These are phyloP conservation scores for Phytophthora niederhauseri DNA, from an alignment of 352 stramenopile genomes.

Conservation along the genomic window DNA sequence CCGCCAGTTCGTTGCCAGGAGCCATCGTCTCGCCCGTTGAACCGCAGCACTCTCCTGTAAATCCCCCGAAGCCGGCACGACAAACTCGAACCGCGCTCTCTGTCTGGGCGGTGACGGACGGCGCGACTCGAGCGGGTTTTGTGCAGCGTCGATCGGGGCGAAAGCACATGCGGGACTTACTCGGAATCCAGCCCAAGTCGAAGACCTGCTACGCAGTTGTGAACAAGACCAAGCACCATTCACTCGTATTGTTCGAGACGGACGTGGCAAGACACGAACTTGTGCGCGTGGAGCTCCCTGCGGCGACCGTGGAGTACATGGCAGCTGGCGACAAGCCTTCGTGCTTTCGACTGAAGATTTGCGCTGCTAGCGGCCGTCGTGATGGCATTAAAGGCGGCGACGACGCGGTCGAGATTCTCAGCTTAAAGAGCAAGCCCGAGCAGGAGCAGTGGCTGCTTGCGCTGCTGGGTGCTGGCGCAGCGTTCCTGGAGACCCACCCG, in stretches of 20 bases:
- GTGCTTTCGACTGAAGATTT: conserved; percentile 37
- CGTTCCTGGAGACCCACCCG: conserved; percentile 49
- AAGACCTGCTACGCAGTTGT: conserved; percentile 41
- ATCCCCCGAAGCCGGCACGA: conserved; percentile 4
- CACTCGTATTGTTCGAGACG: conserved; percentile 38
- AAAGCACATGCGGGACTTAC: conserved; percentile 21
- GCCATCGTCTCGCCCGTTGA: conserved; percentile 23
- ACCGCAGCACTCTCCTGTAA: conserved; percentile 4
- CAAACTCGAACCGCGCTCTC: conserved; percentile 18
- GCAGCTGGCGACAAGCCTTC: conserved; percentile 11
- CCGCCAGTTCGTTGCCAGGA: conserved; percentile 16
- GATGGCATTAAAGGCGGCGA: conserved; percentile 11
- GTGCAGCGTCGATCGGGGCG: conserved; percentile 21
- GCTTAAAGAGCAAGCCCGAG: conserved; percentile 36
- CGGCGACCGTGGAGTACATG: conserved; percentile 43
- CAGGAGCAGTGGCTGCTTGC: conserved; percentile 56
- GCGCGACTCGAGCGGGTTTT: conserved; percentile 40
- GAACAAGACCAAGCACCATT: conserved; percentile 36
- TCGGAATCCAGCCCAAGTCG: conserved; percentile 11
- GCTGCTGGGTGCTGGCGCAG: conserved; percentile 50
- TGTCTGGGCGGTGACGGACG: conserved; percentile 46
- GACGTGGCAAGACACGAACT: conserved; percentile 39
- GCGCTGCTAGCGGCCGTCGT: background rate
- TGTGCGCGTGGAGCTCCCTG: conserved; percentile 24
- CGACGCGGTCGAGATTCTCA: conserved; percentile 40